Percentiles rank a stretch among this genome's conserved stretches.
phyloP scores from a whole-genome alignment of 371 early-diverging fungal species.

The Syncephalastrum contaminatum region DNA sequence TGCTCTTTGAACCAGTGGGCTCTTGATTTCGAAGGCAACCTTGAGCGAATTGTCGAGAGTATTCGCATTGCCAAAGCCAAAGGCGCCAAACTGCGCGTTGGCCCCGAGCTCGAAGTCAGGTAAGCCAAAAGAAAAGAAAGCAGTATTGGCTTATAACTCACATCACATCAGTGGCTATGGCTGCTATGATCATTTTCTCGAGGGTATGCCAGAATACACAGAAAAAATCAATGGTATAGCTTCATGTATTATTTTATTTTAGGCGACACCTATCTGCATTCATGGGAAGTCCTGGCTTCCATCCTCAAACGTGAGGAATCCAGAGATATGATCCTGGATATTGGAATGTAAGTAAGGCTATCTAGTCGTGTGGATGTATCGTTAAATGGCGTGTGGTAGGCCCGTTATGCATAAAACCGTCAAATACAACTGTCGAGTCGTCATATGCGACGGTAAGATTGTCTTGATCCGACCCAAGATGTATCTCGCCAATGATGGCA shows the following conservation, averaged over 20 bases:
- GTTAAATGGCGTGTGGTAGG: slow-evolving; percentile 40
- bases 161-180: slow-evolving; percentile 84
- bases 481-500: slow-evolving; percentile 94
- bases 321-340: slow-evolving; percentile 82
- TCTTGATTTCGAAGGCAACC: slow-evolving; percentile 94
- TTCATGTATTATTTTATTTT: neutral
- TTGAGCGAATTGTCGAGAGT: slow-evolving; percentile 80
- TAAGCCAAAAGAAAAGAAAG: slow-evolving; percentile 27
- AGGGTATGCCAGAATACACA: slow-evolving; percentile 52
- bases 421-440: slow-evolving; percentile 94
- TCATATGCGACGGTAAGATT: slow-evolving; percentile 80
- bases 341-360: slow-evolving; percentile 80
- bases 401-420: slow-evolving; percentile 89
- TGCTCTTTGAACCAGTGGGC: slow-evolving; percentile 97
- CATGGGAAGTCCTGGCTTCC: slow-evolving; percentile 88
- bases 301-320: slow-evolving; percentile 68
- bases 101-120: slow-evolving; percentile 97
- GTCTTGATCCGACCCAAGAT: slow-evolving; percentile 95
- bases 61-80: slow-evolving; percentile 79
- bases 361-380: too few relatives aligned
- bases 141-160: neutral
- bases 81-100: slow-evolving; percentile 87
- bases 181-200: slow-evolving; percentile 96
- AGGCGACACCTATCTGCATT: slow-evolving; percentile 92
- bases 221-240: neutral